These are phyloP conservation scores for Monosporascus sp. DNA, from an alignment of 2,329 filamentous ascomycete genomes.

Conservation along the genomic window DNA sequence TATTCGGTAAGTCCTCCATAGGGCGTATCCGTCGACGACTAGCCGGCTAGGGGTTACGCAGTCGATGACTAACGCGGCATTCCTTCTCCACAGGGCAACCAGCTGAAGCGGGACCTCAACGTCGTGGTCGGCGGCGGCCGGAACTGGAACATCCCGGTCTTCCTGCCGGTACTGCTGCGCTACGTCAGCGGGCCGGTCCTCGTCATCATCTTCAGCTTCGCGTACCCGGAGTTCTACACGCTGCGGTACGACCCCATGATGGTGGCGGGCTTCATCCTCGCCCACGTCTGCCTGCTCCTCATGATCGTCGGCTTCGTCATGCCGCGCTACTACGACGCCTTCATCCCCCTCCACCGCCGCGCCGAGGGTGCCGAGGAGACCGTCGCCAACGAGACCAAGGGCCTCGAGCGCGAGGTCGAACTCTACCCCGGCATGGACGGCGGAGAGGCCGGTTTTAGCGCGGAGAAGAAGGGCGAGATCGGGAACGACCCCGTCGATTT, in stretches of 20 bases:
- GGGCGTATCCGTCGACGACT: too few relatives aligned
- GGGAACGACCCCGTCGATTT: not conserved
- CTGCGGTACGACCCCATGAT: constrained; percentile 45
- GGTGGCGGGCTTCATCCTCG: constrained; percentile 44
- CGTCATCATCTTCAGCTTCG: constrained; percentile 47
- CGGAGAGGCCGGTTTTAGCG: not conserved
- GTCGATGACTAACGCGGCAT: not conserved
- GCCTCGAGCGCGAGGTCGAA: not conserved
- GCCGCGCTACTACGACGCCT: constrained; percentile 48
- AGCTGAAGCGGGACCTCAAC: constrained; percentile 51
- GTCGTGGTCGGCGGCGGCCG: constrained; percentile 46
- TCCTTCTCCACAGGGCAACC: constrained; percentile 41
- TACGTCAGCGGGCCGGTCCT: constrained; percentile 45
- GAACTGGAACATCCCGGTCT: constrained; percentile 51
- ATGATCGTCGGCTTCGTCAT: constrained; percentile 44
- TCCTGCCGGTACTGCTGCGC: constrained; percentile 45
- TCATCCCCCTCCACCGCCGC: constrained; percentile 42
- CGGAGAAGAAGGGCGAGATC: not conserved
- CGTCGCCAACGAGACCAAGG: constrained; percentile 3
- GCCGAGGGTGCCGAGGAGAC: constrained; percentile 33
- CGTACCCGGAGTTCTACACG: constrained; percentile 44
- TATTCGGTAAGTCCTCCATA: constrained; percentile 46
- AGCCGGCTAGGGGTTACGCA: too few relatives aligned
- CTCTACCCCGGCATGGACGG: not conserved
- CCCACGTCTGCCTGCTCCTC: constrained; percentile 40